A percentile compares a stretch with the other conserved stretches of the same genome.
These are phyloP conservation scores for Paramecium pentaurelia DNA, from an alignment of 73 alveolate genomes.

Conservation along the genomic window DNA sequence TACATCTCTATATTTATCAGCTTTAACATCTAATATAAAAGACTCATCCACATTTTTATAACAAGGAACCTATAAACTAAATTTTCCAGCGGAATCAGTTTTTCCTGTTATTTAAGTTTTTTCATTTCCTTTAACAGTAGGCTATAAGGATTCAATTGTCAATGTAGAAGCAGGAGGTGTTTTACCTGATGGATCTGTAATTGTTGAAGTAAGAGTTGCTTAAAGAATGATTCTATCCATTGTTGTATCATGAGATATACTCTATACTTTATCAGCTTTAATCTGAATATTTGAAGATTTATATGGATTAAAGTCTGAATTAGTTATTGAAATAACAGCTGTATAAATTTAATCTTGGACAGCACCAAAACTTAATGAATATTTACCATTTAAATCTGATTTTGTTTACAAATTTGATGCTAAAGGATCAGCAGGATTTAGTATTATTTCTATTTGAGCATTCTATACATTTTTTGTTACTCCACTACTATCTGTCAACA, in stretches of 20 bases:
- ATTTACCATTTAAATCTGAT: neutral
- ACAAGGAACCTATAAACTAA: neutral
- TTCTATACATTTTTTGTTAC: neutral
- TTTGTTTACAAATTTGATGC: neutral
- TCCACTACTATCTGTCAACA: neutral
- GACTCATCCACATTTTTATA: neutral
- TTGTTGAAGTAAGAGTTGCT: neutral
- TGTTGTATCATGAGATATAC: neutral
- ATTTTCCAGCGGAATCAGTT: neutral
- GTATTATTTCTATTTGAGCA: neutral
- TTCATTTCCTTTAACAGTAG: neutral
- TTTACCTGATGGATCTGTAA: neutral
- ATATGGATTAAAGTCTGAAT: neutral
- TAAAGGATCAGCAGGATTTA: slow-evolving; percentile 32
- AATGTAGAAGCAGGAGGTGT: neutral
- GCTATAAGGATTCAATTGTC: neutral
- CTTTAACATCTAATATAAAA: neutral
- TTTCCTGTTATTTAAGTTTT: neutral
- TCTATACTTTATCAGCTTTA: neutral
- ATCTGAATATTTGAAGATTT: neutral
- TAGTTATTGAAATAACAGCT: neutral
- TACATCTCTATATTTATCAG: neutral
- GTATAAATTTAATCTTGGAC: neutral
- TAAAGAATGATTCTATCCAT: slow-evolving; percentile 2
- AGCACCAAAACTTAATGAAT: slow-evolving; percentile 19